These are phyloP conservation scores for Phytophthora kernoviae DNA, from an alignment of 352 stramenopile genomes.

Conservation along the genomic window DNA sequence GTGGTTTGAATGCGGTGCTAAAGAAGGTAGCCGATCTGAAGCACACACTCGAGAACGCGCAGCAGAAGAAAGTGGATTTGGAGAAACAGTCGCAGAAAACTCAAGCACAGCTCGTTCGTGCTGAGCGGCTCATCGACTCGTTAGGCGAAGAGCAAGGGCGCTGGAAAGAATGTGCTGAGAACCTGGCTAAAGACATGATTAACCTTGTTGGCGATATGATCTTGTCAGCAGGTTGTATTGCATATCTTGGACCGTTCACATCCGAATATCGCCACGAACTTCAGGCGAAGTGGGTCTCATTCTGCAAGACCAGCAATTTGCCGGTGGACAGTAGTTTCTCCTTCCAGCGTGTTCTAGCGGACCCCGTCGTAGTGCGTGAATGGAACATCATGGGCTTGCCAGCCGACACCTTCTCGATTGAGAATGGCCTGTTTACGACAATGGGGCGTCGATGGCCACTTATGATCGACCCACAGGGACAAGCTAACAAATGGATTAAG, in stretches of 20 bases:
- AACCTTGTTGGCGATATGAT: slow-evolving; percentile 95
- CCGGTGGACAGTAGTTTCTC: slow-evolving; percentile 89
- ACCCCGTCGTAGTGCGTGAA: slow-evolving; percentile 89
- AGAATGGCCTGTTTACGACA: slow-evolving; percentile 93
- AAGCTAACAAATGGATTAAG: slow-evolving; percentile 95
- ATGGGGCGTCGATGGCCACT: slow-evolving; percentile 91
- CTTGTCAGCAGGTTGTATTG: slow-evolving; percentile 91
- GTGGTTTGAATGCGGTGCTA: slow-evolving; percentile 76
- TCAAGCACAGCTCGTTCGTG: slow-evolving; percentile 86
- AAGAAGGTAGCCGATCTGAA: slow-evolving; percentile 91
- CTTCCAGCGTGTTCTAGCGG: slow-evolving; percentile 81
- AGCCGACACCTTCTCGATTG: slow-evolving; percentile 92
- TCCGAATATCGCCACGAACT: slow-evolving; percentile 85
- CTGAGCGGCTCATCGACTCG: slow-evolving; percentile 91
- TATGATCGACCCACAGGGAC: slow-evolving; percentile 95
- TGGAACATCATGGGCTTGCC: slow-evolving; percentile 94
- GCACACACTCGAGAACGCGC: slow-evolving; percentile 82
- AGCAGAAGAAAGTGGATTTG: slow-evolving; percentile 93
- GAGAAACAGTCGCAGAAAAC: slow-evolving; percentile 89
- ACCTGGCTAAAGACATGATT: slow-evolving; percentile 79
- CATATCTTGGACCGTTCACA: slow-evolving; percentile 93
- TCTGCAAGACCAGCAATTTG: slow-evolving; percentile 77
- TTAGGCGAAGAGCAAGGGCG: slow-evolving; percentile 90
- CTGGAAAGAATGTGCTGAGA: slow-evolving; percentile 87
- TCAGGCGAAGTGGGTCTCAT: slow-evolving; percentile 83